These are phyloP conservation scores for Lagenaria siceraria DNA, from an alignment of 306 rosid species.

Conservation along the genomic window DNA sequence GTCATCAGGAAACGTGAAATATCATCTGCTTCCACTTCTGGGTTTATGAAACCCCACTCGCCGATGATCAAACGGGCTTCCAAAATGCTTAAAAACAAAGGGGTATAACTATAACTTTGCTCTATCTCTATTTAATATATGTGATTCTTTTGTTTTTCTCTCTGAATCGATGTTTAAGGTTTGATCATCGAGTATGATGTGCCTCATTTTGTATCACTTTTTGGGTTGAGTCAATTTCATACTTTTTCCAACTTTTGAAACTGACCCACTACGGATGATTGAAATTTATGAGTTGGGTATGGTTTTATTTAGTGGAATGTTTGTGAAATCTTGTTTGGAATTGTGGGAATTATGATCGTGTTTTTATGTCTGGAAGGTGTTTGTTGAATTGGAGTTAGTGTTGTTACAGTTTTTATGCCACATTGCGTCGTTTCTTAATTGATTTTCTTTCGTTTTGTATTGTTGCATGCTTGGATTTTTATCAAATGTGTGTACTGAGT, in stretches of 20 bases:
- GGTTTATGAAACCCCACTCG: slow-evolving; percentile 39
- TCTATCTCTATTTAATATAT: neutral
- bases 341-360: neutral
- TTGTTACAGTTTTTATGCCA: neutral
- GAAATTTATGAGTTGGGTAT: slow-evolving; percentile 1
- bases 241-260: neutral
- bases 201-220: neutral
- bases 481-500: neutral
- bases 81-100: slow-evolving; percentile 26
- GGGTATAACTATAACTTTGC: slow-evolving; percentile 16
- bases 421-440: neutral
- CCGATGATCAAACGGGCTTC: slow-evolving; percentile 20
- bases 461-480: neutral
- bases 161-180: neutral
- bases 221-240: neutral
- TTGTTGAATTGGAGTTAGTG: neutral
- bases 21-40: slow-evolving; percentile 16
- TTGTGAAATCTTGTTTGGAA: neutral
- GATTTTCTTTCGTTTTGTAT: neutral
- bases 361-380: neutral
- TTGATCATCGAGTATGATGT: neutral
- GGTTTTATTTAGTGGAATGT: neutral
- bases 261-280: neutral
- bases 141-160: neutral
- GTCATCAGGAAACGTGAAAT: slow-evolving; percentile 20